Base-by-base conservation (phyloP, 2,329 filamentous ascomycete species). In the Colletotrichum coccodes region DNA sequence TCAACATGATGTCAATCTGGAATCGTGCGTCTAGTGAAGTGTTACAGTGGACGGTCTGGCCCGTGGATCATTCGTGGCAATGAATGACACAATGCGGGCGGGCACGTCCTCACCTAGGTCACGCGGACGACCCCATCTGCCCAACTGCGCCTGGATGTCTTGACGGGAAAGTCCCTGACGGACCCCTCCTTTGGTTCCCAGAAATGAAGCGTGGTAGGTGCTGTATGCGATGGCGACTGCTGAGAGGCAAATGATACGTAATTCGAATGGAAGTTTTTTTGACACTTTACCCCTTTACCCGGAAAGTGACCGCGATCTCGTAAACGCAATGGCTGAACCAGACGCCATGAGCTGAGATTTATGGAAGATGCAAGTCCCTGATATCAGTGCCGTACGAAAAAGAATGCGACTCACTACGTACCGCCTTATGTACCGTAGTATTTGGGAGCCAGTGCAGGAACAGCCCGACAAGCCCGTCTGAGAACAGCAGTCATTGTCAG, bases 361-460 rank as follows among this genome's bases (percentile, higher is more conserved):
- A 38, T 21, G 57, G 30, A 8, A 63, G 30, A 8, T 34, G 46
- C 32, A 64, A 28, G 23, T 47, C 21, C 50, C 21, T 11, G 28
- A 40, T 38, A 52, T n/a, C 26, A 36, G 16, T 28, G 42, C 23
- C 58, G n/a, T 44, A 64, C 38, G 26, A 16, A 32, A 65, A 47
- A 52, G n/a, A 38, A 53, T 14, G 32, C 47, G 21, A 47, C 46
- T 54, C 46, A 40, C 53, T 40, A 50, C 21, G 26, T 36, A 54
- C 18, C 26, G 30, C 34, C 38, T 59, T 9, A 32, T 28, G 28
- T 32, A 28, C 50, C 21, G 40, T 36, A n/a, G 60, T 59, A 23
- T 26, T 28, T 38, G 8, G 36, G 44, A 52, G 52, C 65, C 65
- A 68, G 60, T 59, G 65, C 65, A 65, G 60, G 60, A 65, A 68